Percentiles rank a stretch among this genome's conserved stretches.
These are phyloP conservation scores for Rubus idaeus DNA, from an alignment of 306 rosid genomes.

Conservation along the genomic window DNA sequence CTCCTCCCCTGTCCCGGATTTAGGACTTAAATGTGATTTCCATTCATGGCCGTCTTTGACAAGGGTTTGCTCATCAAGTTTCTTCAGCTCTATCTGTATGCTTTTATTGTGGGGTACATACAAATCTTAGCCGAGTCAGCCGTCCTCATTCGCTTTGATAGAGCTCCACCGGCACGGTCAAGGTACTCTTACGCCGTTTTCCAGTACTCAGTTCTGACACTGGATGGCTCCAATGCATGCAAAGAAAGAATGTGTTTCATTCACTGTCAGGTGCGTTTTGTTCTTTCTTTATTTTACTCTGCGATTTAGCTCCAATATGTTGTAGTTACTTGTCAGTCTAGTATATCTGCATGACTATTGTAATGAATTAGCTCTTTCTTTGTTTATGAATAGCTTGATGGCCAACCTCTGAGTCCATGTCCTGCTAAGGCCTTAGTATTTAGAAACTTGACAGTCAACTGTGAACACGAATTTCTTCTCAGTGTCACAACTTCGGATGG, in stretches of 20 bases:
- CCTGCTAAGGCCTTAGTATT: constrained; percentile 30
- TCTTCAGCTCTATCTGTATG: constrained; percentile 19
- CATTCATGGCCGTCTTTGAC: constrained; percentile 13
- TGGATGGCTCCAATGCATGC: constrained; percentile 59
- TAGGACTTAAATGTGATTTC: constrained; percentile 29
- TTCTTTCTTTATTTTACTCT: not conserved
- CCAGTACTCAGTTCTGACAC: constrained; percentile 35
- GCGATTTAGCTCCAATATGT: not conserved
- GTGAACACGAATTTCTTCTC: constrained; percentile 45
- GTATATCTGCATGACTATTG: not conserved
- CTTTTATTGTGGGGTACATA: constrained; percentile 22
- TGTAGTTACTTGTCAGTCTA: too few species aligned
- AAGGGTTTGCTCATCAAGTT: constrained; percentile 35
- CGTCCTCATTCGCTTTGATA: constrained; percentile 39
- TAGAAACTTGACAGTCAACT: constrained; percentile 48
- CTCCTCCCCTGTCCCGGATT: constrained; percentile 9
- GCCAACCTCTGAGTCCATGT: constrained; percentile 41
- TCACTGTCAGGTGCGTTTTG: constrained; percentile 42
- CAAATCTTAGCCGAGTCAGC: constrained; percentile 39
- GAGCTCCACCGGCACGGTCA: constrained; percentile 42
- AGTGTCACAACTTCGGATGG: constrained; percentile 45
- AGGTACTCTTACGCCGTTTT: constrained; percentile 53
- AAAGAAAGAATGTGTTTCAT: constrained; percentile 40
- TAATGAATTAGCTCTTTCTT: not conserved
- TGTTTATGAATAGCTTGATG: constrained; percentile 55